Evolutionary conservation across 768 basidiomycete genomes (phyloP).

Genomic region (Boletus edulis): DNA sequence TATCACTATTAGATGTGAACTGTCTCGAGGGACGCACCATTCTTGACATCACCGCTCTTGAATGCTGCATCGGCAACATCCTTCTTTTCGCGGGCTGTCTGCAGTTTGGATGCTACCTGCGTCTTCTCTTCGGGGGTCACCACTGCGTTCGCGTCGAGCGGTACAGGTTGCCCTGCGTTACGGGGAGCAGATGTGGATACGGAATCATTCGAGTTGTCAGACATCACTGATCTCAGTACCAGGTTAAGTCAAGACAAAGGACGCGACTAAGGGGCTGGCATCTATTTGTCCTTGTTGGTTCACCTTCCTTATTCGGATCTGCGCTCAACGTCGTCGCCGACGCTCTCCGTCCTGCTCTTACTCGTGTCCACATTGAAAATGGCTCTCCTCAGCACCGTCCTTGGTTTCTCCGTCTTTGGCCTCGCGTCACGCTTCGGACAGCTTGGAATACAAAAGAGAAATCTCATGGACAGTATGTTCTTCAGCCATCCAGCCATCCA

Average conservation of each 20-base stretch:
- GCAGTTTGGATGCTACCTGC: conserved; percentile 49
- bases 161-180: not conserved
- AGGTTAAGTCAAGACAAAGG: not conserved
- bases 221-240: conserved; percentile 10
- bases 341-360: conserved; percentile 6
- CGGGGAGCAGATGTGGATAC: not conserved
- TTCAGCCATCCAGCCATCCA: not conserved
- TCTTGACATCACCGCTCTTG: conserved; percentile 58
- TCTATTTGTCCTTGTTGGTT: conserved; percentile 27
- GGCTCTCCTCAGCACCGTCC: conserved; percentile 63
- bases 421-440: conserved; percentile 83
- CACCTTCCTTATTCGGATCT: conserved; percentile 14
- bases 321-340: not conserved
- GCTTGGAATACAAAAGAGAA: conserved; percentile 79
- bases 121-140: conserved; percentile 18
- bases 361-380: conserved; percentile 33
- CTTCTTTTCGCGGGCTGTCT: conserved; percentile 64
- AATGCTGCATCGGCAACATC: conserved; percentile 66
- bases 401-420: conserved; percentile 81
- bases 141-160: conserved; percentile 22
- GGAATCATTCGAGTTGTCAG: conserved; percentile 2
- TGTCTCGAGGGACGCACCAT: conserved; percentile 41
- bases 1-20: not conserved
- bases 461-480: conserved; percentile 75
- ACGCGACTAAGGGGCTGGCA: not conserved